phyloP scores from a whole-genome alignment of 1,139 yeast genomes.

The Yamadazyma sp. region DNA sequence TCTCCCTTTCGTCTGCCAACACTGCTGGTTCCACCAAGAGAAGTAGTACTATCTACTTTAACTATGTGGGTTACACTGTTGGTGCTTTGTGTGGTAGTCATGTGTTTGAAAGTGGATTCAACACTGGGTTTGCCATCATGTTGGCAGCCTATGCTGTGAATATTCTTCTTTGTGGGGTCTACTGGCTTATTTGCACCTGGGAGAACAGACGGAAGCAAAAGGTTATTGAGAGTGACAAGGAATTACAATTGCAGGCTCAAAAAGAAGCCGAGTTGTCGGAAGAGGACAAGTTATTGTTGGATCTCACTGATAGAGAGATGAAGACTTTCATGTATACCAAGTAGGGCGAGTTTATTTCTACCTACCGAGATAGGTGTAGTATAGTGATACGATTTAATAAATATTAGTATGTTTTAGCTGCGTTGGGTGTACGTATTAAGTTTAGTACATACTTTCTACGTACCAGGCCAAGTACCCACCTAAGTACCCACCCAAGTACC shows the following conservation, averaged over 20 bases:
- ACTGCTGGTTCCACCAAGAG: conserved; percentile 28
- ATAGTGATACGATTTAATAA: too few species aligned
- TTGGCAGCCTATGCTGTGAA: conserved; percentile 22
- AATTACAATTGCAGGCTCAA: conserved; percentile 9
- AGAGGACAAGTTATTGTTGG: conserved; percentile 22
- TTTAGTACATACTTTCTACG: too few species aligned
- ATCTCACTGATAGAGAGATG: conserved; percentile 28
- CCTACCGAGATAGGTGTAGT: too few species aligned
- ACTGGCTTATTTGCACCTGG: conserved; percentile 25
- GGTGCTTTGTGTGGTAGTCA: conserved; percentile 35
- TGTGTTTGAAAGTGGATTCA: conserved; percentile 22
- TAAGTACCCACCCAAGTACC: too few species aligned
- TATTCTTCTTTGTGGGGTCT: conserved; percentile 22
- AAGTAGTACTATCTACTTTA: conserved; percentile 18
- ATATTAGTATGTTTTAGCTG: too few species aligned
- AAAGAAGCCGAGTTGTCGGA: conserved; percentile 13
- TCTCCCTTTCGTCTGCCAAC: conserved; percentile 27
- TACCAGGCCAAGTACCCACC: too few species aligned
- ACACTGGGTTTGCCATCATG: conserved; percentile 25
- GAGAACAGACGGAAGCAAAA: conserved; percentile 21
- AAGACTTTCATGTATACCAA: conserved; percentile 25
- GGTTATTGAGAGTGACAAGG: conserved; percentile 10
- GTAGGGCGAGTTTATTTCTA: background rate
- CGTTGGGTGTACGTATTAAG: too few species aligned
- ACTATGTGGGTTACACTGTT: conserved; percentile 25